Conservation (phyloP, 2,329 filamentous ascomycete genomes). For the Pseudogymnoascus sp. region DNA sequence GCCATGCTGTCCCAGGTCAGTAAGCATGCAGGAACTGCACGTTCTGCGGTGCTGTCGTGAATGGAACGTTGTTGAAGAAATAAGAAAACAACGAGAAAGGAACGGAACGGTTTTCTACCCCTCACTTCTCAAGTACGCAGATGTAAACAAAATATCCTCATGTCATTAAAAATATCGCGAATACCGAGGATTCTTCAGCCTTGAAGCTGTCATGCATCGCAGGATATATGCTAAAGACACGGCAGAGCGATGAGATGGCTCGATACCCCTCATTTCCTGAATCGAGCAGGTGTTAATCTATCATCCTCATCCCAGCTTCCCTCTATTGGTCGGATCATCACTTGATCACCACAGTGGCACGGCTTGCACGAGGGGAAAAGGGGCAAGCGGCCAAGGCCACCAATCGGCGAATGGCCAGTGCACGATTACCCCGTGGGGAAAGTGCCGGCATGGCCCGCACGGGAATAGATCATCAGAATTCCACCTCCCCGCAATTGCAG, state of each 20-base stretch:
- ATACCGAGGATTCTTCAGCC: not conserved
- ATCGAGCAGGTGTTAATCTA: constrained; percentile 7
- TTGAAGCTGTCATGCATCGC: not conserved
- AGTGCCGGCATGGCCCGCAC: constrained; percentile 5
- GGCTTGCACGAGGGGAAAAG: not conserved
- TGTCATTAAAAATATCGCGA: not conserved
- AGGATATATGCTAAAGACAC: not conserved
- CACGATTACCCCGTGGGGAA: constrained; percentile 1
- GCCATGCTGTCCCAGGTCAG: not conserved
- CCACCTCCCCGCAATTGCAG: not conserved
- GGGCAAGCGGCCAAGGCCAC: not conserved
- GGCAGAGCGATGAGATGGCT: not conserved
- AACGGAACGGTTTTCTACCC: not conserved
- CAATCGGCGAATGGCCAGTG: not conserved
- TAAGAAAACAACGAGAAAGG: not conserved
- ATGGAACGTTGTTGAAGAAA: not conserved
- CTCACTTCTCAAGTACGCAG: not conserved
- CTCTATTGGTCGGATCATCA: not conserved
- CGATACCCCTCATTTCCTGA: constrained; percentile 3
- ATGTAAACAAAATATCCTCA: not conserved
- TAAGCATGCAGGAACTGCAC: not conserved
- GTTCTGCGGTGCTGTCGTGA: not conserved
- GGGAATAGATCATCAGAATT: not conserved
- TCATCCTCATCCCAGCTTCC: not conserved
- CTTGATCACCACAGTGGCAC: not conserved